Evolutionary conservation across 2,329 filamentous ascomycete species (phyloP).

Genomic region (Exophiala sideris): DNA sequence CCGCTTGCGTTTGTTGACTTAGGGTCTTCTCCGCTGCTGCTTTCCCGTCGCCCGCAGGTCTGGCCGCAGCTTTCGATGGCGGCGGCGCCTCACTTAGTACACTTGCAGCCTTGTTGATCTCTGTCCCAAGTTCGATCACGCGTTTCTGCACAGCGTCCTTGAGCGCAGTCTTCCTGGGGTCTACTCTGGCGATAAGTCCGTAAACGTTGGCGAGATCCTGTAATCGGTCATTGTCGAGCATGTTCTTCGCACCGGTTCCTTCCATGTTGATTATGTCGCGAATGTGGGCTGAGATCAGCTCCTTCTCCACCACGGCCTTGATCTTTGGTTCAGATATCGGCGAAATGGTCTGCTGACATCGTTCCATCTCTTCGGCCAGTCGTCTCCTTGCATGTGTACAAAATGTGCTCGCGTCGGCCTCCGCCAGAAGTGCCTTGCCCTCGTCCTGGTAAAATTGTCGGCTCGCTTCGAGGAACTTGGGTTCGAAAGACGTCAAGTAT

Average conservation of each 20-base stretch:
- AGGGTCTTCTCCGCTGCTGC: slow-evolving; percentile 55
- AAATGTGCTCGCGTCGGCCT: slow-evolving; percentile 78
- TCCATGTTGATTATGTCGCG: slow-evolving; percentile 80
- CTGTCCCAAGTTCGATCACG: slow-evolving; percentile 73
- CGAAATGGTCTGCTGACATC: slow-evolving; percentile 79
- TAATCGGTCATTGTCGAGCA: slow-evolving; percentile 85
- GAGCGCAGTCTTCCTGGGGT: slow-evolving; percentile 67
- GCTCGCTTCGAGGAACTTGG: slow-evolving; percentile 69
- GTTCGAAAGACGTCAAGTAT: slow-evolving; percentile 80
- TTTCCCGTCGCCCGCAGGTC: slow-evolving; percentile 45
- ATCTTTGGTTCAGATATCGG: slow-evolving; percentile 70
- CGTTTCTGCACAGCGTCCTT: slow-evolving; percentile 68
- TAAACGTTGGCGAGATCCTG: slow-evolving; percentile 80
- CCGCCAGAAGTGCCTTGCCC: slow-evolving; percentile 68
- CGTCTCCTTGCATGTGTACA: slow-evolving; percentile 71
- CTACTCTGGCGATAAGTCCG: slow-evolving; percentile 72
- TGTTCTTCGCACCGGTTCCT: slow-evolving; percentile 75
- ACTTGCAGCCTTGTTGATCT: slow-evolving; percentile 68
- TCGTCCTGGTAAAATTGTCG: slow-evolving; percentile 71
- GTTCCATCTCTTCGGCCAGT: slow-evolving; percentile 74
- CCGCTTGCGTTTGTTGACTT: slow-evolving; percentile 79
- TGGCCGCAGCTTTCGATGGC: slow-evolving; percentile 40
- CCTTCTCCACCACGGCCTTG: slow-evolving; percentile 70
- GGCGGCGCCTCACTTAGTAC: slow-evolving; percentile 55
- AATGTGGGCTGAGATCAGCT: slow-evolving; percentile 75